A percentile compares a stretch with the other conserved stretches of the same genome.
phyloP scores from a whole-genome alignment of 371 early-diverging fungal species.

The Mucor racemosus region DNA sequence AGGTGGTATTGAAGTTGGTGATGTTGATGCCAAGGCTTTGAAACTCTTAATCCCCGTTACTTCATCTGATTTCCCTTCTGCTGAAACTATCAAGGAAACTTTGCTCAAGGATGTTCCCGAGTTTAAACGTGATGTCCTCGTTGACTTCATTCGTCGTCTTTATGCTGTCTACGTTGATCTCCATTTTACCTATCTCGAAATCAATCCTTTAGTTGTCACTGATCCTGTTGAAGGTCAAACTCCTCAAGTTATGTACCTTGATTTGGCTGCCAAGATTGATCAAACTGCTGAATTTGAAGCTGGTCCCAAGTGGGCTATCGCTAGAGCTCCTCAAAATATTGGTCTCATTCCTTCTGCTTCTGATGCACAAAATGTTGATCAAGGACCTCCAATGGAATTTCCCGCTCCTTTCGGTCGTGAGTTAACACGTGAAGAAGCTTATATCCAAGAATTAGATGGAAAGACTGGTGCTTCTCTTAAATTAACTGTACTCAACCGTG shows the following conservation, averaged over 20 bases:
- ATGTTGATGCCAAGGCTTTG: constrained; percentile 97
- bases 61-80: constrained; percentile 61
- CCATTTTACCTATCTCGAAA: constrained; percentile 98
- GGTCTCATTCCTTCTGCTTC: constrained; percentile 44
- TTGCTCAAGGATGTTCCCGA: constrained; percentile 69
- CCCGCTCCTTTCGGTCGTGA: constrained; percentile 98
- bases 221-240: constrained; percentile 62
- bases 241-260: constrained; percentile 87
- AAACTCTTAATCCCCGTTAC: constrained; percentile 77
- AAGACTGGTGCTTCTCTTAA: constrained; percentile 98
- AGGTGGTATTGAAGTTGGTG: constrained; percentile 98
- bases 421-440: constrained; percentile 94
- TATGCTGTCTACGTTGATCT: constrained; percentile 94
- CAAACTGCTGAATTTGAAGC: constrained; percentile 98
- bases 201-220: constrained; percentile 96
- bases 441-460: constrained; percentile 95
- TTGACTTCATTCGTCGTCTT: constrained; percentile 89
- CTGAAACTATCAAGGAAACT: constrained; percentile 66
- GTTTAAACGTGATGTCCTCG: constrained; percentile 83
- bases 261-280: constrained; percentile 97
- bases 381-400: constrained; percentile 94
- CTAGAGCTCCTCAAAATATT: constrained; percentile 69
- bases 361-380: constrained; percentile 59
- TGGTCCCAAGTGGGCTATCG: constrained; percentile 89
- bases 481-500: constrained; percentile 92